Evolutionary conservation across 176 grass and related monocot species (phyloP).

Genomic region (Bonia amplexicaulis): DNA sequence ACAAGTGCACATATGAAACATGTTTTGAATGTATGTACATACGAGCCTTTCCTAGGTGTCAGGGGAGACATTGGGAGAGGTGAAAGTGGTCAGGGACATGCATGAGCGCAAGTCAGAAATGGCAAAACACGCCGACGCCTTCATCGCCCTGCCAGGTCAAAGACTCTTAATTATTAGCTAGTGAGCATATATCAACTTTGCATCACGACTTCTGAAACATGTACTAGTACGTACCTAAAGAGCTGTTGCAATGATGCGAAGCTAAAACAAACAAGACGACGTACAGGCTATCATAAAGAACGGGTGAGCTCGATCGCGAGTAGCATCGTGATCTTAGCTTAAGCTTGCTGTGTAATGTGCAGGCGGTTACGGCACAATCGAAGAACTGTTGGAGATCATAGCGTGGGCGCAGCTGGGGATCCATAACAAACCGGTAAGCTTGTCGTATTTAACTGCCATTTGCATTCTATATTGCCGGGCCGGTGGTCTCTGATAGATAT

Average conservation of each 20-base stretch:
- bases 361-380: constrained; percentile 97
- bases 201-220: background rate
- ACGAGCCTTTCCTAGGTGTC: constrained; percentile 43
- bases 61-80: constrained; percentile 59
- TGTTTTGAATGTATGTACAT: background rate
- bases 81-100: constrained; percentile 71
- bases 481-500: background rate
- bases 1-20: background rate
- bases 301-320: background rate
- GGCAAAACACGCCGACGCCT: constrained; percentile 68
- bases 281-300: background rate
- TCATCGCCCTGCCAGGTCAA: constrained; percentile 66
- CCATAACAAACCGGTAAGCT: constrained; percentile 81
- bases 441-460: constrained; percentile 44
- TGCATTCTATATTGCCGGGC: background rate
- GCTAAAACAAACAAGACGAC: background rate
- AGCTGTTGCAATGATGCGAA: background rate
- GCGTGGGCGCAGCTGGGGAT: constrained; percentile 91
- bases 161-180: background rate
- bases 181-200: background rate
- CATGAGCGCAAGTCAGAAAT: constrained; percentile 83
- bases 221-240: background rate
- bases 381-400: constrained; percentile 95
- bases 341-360: background rate
- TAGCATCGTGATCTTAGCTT: background rate